These are phyloP conservation scores for Solanum tacnaense DNA, from an alignment of 257 asterid genomes.

Conservation along the genomic window DNA sequence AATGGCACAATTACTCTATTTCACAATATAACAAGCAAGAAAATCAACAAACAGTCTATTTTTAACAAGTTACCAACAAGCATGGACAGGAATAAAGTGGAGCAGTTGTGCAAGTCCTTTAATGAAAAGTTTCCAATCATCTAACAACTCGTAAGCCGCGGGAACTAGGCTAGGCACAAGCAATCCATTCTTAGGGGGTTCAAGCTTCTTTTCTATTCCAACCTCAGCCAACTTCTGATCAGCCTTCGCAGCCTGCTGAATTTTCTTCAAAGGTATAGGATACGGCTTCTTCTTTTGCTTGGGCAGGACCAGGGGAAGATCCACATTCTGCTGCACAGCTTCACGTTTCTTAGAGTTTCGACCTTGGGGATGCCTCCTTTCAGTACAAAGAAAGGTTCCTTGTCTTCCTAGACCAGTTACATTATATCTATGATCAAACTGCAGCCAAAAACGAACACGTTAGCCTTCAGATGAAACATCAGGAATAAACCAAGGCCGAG, in stretches of 20 bases:
- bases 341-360: slow-evolving; percentile 30
- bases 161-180: slow-evolving; percentile 61
- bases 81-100: slow-evolving; percentile 63
- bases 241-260: slow-evolving; percentile 57
- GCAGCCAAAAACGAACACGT: slow-evolving; percentile 27
- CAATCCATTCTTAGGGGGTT: slow-evolving; percentile 76
- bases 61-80: slow-evolving; percentile 64
- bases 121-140: slow-evolving; percentile 74
- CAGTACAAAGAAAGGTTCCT: slow-evolving; percentile 19
- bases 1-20: background rate
- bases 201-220: slow-evolving; percentile 91
- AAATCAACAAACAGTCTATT: background rate
- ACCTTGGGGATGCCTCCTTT: slow-evolving; percentile 24
- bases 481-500: background rate
- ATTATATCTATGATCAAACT: slow-evolving; percentile 21
- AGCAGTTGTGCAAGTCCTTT: slow-evolving; percentile 69
- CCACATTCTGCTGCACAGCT: slow-evolving; percentile 49
- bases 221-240: slow-evolving; percentile 74
- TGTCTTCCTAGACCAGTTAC: slow-evolving; percentile 23
- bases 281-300: slow-evolving; percentile 85
- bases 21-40: slow-evolving; percentile 13
- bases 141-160: slow-evolving; percentile 59
- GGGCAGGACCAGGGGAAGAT: slow-evolving; percentile 63
- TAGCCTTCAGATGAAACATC: slow-evolving; percentile 3
- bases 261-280: slow-evolving; percentile 71